phyloP scores from a whole-genome alignment of 371 early-diverging fungal species.

The Saksenaea oblongispora region DNA sequence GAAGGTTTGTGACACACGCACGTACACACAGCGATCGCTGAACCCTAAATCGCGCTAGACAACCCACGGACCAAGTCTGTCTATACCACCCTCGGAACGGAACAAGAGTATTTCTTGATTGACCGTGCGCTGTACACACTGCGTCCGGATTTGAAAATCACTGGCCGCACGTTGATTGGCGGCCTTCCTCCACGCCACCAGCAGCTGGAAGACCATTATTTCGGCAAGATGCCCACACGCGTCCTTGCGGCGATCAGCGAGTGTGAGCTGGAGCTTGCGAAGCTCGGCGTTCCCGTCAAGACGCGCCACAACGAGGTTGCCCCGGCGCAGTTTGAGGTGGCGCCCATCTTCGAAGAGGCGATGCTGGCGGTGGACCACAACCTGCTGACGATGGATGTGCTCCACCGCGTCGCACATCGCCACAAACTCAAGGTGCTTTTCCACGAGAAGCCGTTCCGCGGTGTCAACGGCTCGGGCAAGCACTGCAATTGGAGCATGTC shows the following conservation, averaged over 20 bases:
- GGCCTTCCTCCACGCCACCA: conserved; percentile 96
- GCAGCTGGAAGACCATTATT: conserved; percentile 98
- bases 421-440: conserved; percentile 95
- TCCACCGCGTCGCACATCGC: conserved; percentile 95
- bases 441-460: conserved; percentile 99
- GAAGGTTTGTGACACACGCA: conserved; percentile 37
- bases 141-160: conserved; percentile 95
- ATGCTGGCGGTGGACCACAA: conserved; percentile 98
- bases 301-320: conserved; percentile 99
- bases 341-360: conserved; percentile 97
- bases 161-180: conserved; percentile 93
- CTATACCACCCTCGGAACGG: conserved; percentile 91
- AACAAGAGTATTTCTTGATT: conserved; percentile 98
- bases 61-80: conserved; percentile 69
- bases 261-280: conserved; percentile 89
- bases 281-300: conserved; percentile 97
- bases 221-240: conserved; percentile 94
- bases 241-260: conserved; percentile 92
- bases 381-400: conserved; percentile 94
- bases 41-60: no score
- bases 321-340: conserved; percentile 96
- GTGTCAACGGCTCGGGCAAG: conserved; percentile 98
- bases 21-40: no score
- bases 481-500: conserved; percentile 99
- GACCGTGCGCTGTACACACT: conserved; percentile 90